Percentiles rank a stretch among this genome's conserved stretches.
Conservation (phyloP, 2,329 filamentous ascomycete genomes). For the Ampelomyces quisqualis region DNA sequence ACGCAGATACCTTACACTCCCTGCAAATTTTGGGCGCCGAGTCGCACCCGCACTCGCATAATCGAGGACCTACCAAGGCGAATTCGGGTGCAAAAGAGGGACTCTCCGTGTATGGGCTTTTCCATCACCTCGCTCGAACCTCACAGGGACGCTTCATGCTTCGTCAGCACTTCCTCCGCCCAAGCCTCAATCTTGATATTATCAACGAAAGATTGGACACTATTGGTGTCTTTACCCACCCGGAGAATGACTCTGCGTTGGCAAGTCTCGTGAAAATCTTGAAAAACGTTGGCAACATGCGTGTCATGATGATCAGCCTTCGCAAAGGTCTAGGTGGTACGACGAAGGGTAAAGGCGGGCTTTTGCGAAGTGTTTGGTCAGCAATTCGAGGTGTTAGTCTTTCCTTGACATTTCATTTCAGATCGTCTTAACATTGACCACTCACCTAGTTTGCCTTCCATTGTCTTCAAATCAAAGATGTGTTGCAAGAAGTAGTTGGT, state of each 20-base stretch:
- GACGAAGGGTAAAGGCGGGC: conserved; percentile 52
- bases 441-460: conserved; percentile 69
- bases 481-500: conserved; percentile 59
- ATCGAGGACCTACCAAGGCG: conserved; percentile 65
- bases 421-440: not conserved
- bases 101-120: conserved; percentile 80
- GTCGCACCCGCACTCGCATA: conserved; percentile 77
- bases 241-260: conserved; percentile 64
- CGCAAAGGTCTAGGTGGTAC: conserved; percentile 71
- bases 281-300: conserved; percentile 74
- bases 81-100: conserved; percentile 72
- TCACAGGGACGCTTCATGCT: conserved; percentile 74
- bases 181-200: conserved; percentile 65
- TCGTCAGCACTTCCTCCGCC: conserved; percentile 78
- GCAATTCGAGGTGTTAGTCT: conserved; percentile 59
- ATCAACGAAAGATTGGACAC: conserved; percentile 73
- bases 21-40: conserved; percentile 85
- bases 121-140: conserved; percentile 72
- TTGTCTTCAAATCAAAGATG: conserved; percentile 67
- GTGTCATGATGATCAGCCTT: conserved; percentile 66
- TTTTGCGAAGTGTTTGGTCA: conserved; percentile 70
- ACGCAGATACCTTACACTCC: conserved; percentile 74
- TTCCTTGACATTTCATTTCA: not conserved
- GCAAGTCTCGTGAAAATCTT: conserved; percentile 61
- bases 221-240: conserved; percentile 65